Base-by-base conservation (phyloP, 116 monocot species). In the Thalassia testudinum region DNA sequence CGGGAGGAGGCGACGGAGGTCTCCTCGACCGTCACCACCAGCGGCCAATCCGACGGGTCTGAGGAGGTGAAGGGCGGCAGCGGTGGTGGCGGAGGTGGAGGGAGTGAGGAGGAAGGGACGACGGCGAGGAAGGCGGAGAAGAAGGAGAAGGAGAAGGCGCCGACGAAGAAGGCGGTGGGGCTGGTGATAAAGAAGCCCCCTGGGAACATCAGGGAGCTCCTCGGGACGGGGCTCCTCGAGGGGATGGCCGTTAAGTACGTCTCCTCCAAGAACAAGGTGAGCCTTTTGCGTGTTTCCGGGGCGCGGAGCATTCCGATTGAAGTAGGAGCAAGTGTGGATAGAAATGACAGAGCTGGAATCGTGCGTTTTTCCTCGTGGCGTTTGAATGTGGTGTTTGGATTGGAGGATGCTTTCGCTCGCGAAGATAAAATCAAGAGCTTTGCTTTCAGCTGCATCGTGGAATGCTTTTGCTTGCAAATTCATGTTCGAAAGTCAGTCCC, bases 121-220 rank as follows among this genome's bases (percentile, higher is more conserved):
- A 87, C 87, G 84, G 84, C 88, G 5, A 97, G 86, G 66, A 83
- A 85, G 70, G 81, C 79, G 42, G n/a, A n/a, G n/a, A n/a, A n/a
- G n/a, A n/a, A n/a, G n/a, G n/a, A n/a, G n/a, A n/a, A 47, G 19
- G 45, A 52, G 42, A 56, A 27, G 37, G 28, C 40, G 22, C 84
- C 87, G 84, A 84, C 88, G 5, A 97, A 92, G 66, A 83, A 85
- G 70, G 81, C 79, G 42, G n/a, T n/a, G n/a, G n/a, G n/a, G n/a
- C n/a, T n/a, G n/a, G 54, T 73, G 7, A 37, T 82, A 12, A 79
- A 61, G 17, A 85, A 75, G 67, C 49, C 75, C 12, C 97, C 97
- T 0, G 26, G 56, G 15, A 97, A 81, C 51, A 63, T 86, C 1
- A 75, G 64, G 44, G 90, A 86, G 1, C 57, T 97, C 54, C 66